Base-by-base conservation (phyloP, 106 monocot species). In the Acorus gramineus region DNA sequence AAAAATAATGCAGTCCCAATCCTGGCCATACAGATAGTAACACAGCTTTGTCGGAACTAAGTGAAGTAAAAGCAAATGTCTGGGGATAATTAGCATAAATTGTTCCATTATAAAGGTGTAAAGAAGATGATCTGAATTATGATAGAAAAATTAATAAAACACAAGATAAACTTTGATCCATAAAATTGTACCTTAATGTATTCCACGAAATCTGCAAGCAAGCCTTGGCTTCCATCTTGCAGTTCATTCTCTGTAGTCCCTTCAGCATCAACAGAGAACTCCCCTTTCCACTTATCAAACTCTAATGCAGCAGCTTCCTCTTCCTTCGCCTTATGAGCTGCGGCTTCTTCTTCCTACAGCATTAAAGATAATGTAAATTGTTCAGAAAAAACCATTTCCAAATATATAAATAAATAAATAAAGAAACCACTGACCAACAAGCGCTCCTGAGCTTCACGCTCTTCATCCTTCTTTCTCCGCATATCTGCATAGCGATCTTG, bases 271-370 rank as follows among this genome's bases (percentile, higher is more conserved):
- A 96, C 80, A 51, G 96, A 96, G 73, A 96, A 87, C 69, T 80
- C 90, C 3, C 77, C 87, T 83, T 85, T 96, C 96, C 96, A 96
- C 59, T 96, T 96, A 9, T 96, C 90, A 79, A 96, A 96, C 66
- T 96, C 96, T 60, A 90, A 63, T 8, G 82, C 85, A 74, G 87
- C 82, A 67, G 77, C 78, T 79, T 85, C 90, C 74, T 96, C 96
- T 67, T 96, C 96, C 76, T 83, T 85, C 44, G 80, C 87, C 67
- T 87, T 90, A 49, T 72, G 77, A 55, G 85, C 85, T 53, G 71
- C 55, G 53, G 84, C 87, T 74, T 96, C 96, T 79, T 96, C 96
- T 76, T 96, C 96, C 95, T 85, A 69, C 46, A 64, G 67, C 10
- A 71, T 59, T 11, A 63, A 55, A 2, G 11, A 11, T 71, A 8